Evolutionary conservation across 2,329 filamentous ascomycete genomes (phyloP), one percentile per base, ranked within the genome.

Genomic region (Colletotrichum karsti): DNA sequence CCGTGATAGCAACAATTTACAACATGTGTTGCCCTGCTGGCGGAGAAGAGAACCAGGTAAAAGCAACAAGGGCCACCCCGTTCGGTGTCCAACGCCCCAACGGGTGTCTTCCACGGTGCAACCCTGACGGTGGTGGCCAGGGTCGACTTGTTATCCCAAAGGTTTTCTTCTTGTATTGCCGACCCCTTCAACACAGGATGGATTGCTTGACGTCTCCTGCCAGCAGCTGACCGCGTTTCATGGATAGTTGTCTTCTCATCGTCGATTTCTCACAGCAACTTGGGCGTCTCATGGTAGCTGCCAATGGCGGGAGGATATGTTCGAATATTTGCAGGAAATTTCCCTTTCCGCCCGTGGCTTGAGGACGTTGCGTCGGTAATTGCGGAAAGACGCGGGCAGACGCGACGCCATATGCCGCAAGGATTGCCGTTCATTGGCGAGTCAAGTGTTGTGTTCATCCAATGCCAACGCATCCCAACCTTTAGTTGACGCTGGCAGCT

Each of bases 101-200:
- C 42, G 37, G 37, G 28, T 41, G 50, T 41, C 24, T 53, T 67
- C n/a, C 59, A 67, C 59, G 58, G 60, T 64, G 60, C 60, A 58
- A 67, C 64, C 64, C 60, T 64, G 53, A 67, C 64, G 64, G 64
- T 67, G 37, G 46, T 54, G 35, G 30, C 44, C 30, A 39, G 64
- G 37, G 44, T 63, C 22, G 24, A 57, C 20, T 46, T 15, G 26
- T 24, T 9, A 46, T 44, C 51, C 28, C 37, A 44, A 67, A 20
- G 15, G 44, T 44, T 35, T 44, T n/a, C 26, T 15, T 13, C 9
- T 41, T n/a, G 53, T 5, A n/a, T n/a, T n/a, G n/a, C 60, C 53
- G 44, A 46, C 30, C 35, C 60, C 39, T 58, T 42, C 37, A 18
- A 39, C 53, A 54, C 9, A 60, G 46, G 48, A 13, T 55, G 44